Percentiles rank a stretch among this genome's conserved stretches.
Evolutionary conservation across 768 basidiomycete species (phyloP).

Genomic region (Macrocybe gigantea): DNA sequence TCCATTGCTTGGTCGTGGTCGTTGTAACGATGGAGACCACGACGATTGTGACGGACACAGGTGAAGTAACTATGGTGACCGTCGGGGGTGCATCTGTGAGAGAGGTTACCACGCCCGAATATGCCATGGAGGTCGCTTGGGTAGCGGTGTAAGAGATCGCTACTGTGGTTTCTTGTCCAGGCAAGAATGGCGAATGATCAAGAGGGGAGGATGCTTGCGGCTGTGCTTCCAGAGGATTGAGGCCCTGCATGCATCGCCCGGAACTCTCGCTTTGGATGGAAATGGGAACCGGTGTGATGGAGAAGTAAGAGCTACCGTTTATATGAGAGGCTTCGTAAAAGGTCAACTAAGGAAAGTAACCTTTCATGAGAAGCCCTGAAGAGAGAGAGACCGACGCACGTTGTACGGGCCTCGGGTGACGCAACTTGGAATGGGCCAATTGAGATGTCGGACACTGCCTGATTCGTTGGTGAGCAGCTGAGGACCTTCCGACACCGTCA

Average conservation of each 20-base stretch:
- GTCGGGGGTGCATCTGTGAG: too few relatives aligned
- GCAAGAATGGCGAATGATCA: slow-evolving; percentile 23
- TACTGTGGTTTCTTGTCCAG: neutral
- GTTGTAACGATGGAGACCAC: too few relatives aligned
- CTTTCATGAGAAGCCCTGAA: too few relatives aligned
- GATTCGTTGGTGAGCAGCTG: slow-evolving; percentile 29
- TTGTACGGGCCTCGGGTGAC: slow-evolving; percentile 34
- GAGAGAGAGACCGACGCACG: slow-evolving; percentile 19
- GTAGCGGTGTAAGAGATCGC: neutral
- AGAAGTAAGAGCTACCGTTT: slow-evolving; percentile 25
- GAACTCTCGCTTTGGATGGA: slow-evolving; percentile 23
- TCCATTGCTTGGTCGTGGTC: too few relatives aligned
- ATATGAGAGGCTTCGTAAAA: slow-evolving; percentile 37
- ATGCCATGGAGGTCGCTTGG: neutral
- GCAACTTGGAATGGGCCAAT: slow-evolving; percentile 36
- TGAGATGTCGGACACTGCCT: slow-evolving; percentile 34
- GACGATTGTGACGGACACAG: too few relatives aligned
- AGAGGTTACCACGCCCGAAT: neutral
- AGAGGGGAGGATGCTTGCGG: slow-evolving; percentile 30
- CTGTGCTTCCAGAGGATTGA: slow-evolving; percentile 18
- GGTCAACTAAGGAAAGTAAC: slow-evolving; percentile 28
- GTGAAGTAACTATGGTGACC: too few relatives aligned
- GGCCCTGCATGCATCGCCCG: slow-evolving; percentile 16
- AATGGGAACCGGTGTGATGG: slow-evolving; percentile 35
- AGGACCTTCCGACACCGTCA: slow-evolving; percentile 32